Evolutionary conservation across 345 rosid genomes (phyloP).

Genomic region (Syzygium oleosum): DNA sequence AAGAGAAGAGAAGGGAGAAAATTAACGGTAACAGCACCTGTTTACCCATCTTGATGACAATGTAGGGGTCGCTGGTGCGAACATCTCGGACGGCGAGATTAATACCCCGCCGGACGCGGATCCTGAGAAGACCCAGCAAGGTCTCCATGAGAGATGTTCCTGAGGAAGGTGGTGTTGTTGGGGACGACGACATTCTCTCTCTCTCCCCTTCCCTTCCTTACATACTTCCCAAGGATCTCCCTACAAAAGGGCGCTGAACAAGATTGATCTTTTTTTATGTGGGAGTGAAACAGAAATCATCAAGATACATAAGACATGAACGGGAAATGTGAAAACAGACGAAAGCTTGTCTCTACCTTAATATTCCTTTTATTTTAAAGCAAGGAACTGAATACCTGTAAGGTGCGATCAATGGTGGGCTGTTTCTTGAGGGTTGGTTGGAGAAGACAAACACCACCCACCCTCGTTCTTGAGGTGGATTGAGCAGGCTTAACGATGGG

Average conservation of each 20-base stretch:
- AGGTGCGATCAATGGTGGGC: background rate
- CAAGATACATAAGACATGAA: background rate
- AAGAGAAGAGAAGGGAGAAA: background rate
- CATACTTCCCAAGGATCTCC: background rate
- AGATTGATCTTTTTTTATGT: background rate
- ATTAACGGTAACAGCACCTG: conserved; percentile 15
- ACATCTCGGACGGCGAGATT: conserved; percentile 45
- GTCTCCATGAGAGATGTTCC: conserved; percentile 18
- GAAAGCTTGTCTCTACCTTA: background rate
- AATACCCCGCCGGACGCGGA: conserved; percentile 25
- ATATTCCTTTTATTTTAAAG: background rate
- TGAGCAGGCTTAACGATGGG: background rate
- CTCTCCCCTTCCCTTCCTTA: background rate
- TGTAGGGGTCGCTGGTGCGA: conserved; percentile 40
- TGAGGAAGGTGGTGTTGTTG: background rate
- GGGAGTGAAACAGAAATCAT: background rate
- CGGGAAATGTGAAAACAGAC: background rate
- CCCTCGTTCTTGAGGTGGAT: background rate
- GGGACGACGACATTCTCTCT: background rate
- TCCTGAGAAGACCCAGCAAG: conserved; percentile 30
- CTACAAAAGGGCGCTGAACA: background rate
- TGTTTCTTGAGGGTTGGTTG: background rate
- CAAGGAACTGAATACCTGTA: background rate
- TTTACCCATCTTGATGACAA: conserved; percentile 29
- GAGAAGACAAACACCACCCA: background rate